Conservation (phyloP, 768 basidiomycete species). For the Aureoboletus auriporus region DNA sequence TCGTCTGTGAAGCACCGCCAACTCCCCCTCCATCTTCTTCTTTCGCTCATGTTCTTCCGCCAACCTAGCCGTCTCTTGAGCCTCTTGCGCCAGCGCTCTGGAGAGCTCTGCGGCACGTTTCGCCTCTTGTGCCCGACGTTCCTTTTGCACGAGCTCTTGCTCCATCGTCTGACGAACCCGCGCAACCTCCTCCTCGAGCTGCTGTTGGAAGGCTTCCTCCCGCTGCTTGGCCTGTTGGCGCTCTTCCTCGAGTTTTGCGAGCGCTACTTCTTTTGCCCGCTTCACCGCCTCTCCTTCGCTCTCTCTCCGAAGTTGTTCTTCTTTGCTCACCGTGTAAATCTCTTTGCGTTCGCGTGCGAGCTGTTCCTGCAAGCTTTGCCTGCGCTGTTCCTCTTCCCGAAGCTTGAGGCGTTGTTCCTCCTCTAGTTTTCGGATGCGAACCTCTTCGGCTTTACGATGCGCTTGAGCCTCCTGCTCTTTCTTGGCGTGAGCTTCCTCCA, state of each 20-base stretch:
- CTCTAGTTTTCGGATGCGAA: constrained; percentile 21
- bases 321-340: constrained; percentile 12
- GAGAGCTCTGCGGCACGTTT: constrained; percentile 29
- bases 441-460: constrained; percentile 20
- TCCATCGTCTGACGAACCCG: constrained; percentile 22
- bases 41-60: constrained; percentile 30
- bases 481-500: constrained; percentile 24
- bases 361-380: constrained; percentile 23
- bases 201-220: constrained; percentile 22
- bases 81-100: constrained; percentile 20
- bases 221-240: constrained; percentile 19
- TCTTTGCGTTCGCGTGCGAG: constrained; percentile 20
- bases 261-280: constrained; percentile 16
- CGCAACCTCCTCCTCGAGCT: constrained; percentile 26
- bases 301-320: constrained; percentile 17
- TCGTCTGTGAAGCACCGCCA: constrained; percentile 23
- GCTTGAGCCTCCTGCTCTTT: constrained; percentile 22
- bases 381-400: constrained; percentile 27
- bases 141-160: constrained; percentile 17
- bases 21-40: constrained; percentile 23
- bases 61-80: constrained; percentile 27
- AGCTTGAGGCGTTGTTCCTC: constrained; percentile 27
- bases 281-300: constrained; percentile 18
- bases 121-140: constrained; percentile 22
- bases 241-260: constrained; percentile 24